Evolutionary conservation across 495 filamentous ascomycete genomes (phyloP).

Genomic region (Ramalina peruviana): DNA sequence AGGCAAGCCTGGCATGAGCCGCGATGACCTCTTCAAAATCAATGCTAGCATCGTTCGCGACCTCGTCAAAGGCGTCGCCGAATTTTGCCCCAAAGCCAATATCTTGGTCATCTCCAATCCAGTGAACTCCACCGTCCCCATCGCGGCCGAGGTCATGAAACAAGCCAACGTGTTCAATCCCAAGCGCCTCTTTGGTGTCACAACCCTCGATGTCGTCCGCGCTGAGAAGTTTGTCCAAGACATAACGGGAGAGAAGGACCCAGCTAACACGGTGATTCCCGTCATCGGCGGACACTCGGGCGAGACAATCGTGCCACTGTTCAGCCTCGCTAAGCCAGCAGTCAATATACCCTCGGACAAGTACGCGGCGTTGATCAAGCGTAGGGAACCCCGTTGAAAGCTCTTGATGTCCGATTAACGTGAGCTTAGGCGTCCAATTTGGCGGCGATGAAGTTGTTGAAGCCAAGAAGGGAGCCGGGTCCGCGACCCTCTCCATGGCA

Average conservation of each 20-base stretch:
- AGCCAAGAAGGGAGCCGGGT: constrained; percentile 92
- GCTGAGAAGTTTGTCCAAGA: constrained; percentile 92
- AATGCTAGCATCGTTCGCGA: constrained; percentile 90
- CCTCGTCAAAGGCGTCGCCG: constrained; percentile 70
- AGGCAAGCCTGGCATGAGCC: constrained; percentile 99
- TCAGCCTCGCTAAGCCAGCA: constrained; percentile 72
- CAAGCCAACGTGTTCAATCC: constrained; percentile 82
- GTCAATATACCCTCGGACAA: constrained; percentile 76
- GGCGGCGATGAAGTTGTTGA: constrained; percentile 97
- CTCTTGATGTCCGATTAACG: background rate
- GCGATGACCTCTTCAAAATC: constrained; percentile 98
- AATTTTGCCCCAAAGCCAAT: constrained; percentile 79
- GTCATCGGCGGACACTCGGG: constrained; percentile 96
- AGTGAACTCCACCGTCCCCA: constrained; percentile 97
- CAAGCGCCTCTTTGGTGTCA: constrained; percentile 92
- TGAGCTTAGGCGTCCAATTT: constrained; percentile 65
- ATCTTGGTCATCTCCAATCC: constrained; percentile 97
- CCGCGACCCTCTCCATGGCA: constrained; percentile 94
- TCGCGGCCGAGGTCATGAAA: constrained; percentile 93
- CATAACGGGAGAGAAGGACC: constrained; percentile 67
- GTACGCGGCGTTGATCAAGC: constrained; percentile 73
- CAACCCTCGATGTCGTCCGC: constrained; percentile 93
- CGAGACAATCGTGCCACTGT: constrained; percentile 93
- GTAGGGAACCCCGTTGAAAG: constrained; percentile 28
- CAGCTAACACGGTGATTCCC: constrained; percentile 67